Base-by-base conservation (phyloP, 2,329 filamentous ascomycete species). In the Monilinia polystroma region DNA sequence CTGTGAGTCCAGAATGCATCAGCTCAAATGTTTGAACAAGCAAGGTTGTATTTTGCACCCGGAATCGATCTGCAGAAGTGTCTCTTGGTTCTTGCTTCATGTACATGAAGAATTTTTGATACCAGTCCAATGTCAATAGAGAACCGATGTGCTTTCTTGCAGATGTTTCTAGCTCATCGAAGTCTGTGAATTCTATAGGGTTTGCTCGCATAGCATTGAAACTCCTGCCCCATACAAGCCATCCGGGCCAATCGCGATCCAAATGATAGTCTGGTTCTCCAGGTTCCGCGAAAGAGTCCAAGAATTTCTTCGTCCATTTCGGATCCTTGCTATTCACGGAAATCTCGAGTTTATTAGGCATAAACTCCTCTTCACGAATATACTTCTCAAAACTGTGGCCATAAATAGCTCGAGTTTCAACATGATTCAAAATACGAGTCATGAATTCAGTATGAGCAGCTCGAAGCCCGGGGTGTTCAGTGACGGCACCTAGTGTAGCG, bases 11-110 rank as follows among this genome's bases (percentile, higher is more conserved):
- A 73, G 90, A 88, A 72, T 96, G 87, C 81, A 97, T 90, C 38
- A 99, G 82, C 72, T 97, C 93, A 73, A 99, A 96, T 0, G 92
- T 87, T 75, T 96, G 92, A 75, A 94, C 91, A 51, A 99, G 82
- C 72, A 97, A 85, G 77, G 96, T 90, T 0, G 92, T 90, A 74
- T 90, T 93, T 45, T 90, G 88, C 84, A 96, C 93, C 65, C 93
- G 87, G 81, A 99, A 98, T 64, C 94, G 86, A 76, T 99, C 94
- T 0, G 90, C 84, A 5, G 84, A 85, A 0, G 87, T 79, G 76
- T 98, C 94, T 55, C 94, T 88, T 2, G 95, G 94, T 77, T 98
- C 94, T 78, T 98, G 95, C 80, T 97, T 98, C 80, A 98, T 85
- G 76, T 94, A 98, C 32, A 89, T 90, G 75, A 99, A 99, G 78